Conservation (phyloP, 345 rosid species). For the Euphorbia pulcherrima region DNA sequence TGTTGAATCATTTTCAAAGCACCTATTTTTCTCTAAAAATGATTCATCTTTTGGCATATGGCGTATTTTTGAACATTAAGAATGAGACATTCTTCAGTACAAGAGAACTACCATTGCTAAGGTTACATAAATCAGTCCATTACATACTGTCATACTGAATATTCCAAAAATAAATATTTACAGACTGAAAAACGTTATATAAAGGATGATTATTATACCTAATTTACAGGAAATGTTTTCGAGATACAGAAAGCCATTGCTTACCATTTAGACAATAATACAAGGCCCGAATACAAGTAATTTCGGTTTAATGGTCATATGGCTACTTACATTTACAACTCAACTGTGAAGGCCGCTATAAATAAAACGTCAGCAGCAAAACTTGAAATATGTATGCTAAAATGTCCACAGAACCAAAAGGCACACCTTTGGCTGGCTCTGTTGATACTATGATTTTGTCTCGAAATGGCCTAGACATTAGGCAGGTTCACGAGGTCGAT, state of each 20-base stretch:
- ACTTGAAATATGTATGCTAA: constrained; percentile 23
- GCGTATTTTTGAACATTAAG: no score
- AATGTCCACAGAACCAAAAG: constrained; percentile 15
- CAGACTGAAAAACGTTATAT: background rate
- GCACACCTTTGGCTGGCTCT: constrained; percentile 19
- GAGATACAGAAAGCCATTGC: constrained; percentile 4
- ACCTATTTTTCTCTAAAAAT: no score
- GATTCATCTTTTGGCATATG: no score
- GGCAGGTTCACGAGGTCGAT: constrained; percentile 51
- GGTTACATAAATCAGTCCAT: no score
- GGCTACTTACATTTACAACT: constrained; percentile 30
- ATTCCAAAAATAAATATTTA: background rate
- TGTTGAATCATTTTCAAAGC: no score
- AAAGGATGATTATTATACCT: background rate
- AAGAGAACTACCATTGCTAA: no score
- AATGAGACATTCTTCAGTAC: no score
- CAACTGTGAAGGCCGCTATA: constrained; percentile 32
- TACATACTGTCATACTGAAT: no score
- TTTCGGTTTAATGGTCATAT: constrained; percentile 14
- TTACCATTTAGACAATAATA: constrained; percentile 3
- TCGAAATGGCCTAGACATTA: constrained; percentile 15
- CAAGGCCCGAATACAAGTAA: background rate
- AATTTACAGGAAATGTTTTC: constrained; percentile 3
- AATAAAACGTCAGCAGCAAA: constrained; percentile 44
- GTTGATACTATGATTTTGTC: constrained; percentile 2